These are phyloP conservation scores for Plasmodium vivax DNA, from an alignment of 169 alveolate species.

Conservation along the genomic window DNA sequence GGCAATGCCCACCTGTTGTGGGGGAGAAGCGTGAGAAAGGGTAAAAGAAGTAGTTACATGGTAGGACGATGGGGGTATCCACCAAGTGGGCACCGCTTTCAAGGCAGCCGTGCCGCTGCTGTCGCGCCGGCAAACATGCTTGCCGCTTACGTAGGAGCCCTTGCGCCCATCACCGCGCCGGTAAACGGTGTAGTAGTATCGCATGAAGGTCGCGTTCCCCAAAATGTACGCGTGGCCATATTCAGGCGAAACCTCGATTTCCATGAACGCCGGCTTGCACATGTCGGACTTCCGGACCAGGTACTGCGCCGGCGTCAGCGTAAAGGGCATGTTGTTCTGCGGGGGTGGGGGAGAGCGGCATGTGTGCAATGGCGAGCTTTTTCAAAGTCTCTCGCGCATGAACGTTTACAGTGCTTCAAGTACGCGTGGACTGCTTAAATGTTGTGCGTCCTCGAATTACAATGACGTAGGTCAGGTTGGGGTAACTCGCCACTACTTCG, in stretches of 20 bases:
- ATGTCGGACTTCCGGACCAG: slow-evolving; percentile 64
- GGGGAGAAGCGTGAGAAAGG: background rate
- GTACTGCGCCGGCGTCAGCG: slow-evolving; percentile 80
- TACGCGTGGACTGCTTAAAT: background rate
- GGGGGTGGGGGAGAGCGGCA: slow-evolving; percentile 23
- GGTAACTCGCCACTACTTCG: slow-evolving; percentile 43
- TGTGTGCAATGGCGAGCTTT: background rate
- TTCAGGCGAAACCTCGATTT: slow-evolving; percentile 89
- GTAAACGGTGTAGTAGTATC: slow-evolving; percentile 89
- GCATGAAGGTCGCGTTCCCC: slow-evolving; percentile 90
- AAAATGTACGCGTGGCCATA: slow-evolving; percentile 89
- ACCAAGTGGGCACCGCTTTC: background rate
- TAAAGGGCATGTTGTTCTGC: slow-evolving; percentile 77
- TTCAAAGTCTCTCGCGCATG: background rate
- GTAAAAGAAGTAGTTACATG: background rate
- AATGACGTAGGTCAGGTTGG: slow-evolving; percentile 46
- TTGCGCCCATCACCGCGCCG: slow-evolving; percentile 61
- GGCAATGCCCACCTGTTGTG: slow-evolving; percentile 83
- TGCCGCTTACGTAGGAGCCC: slow-evolving; percentile 77
- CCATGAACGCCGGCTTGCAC: slow-evolving; percentile 92
- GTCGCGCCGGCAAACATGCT: background rate
- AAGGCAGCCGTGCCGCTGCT: background rate
- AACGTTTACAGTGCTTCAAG: background rate
- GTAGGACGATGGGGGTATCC: background rate
- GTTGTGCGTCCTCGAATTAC: background rate